Evolutionary conservation across 352 stramenopile species (phyloP), one percentile per base, ranked within the genome.

Genomic region (Plasmopara viticola): DNA sequence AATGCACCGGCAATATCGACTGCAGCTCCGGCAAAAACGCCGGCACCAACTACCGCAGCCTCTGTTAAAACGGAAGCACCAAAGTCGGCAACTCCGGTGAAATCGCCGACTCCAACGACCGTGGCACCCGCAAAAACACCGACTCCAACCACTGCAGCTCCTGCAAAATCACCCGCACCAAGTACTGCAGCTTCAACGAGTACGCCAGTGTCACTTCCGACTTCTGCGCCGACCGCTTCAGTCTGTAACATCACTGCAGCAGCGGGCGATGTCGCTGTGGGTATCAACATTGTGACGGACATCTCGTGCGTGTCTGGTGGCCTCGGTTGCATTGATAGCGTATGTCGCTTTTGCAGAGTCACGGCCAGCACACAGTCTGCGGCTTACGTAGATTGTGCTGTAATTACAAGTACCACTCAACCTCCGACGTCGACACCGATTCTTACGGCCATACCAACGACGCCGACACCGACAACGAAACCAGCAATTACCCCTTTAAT

Each of bases 291-390:
- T 17, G 30, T 70, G 30, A 58, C 58, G 9, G 69, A 78, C 37
- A 37, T 42, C 4, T 52, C 49, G 1, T 75, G 69, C 18, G 55
- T 37, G 0, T 42, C 34, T 1, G 69, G 69, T 34, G 69, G 69
- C 6, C 12, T 78, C 9, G 69, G 69, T 4, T 78, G 69, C 46
- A 63, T 71, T 15, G 47, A 66, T 39, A 53, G n/a, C 33, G 42
- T 62, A 33, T 78, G 69, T 25, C 62, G 66, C 15, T 73, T 69
- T 48, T 78, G 69, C 43, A 60, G 54, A 53, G 15, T 52, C 6
- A 20, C 43, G 7, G 40, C 59, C 13, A 75, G 56, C 14, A 43
- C 59, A 14, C 52, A 62, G 38, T 72, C 66, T 40, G 44, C 56
- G 9, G 52, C 39, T 17, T 63, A 58, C 20, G 37, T 58, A 6